Percentiles rank a stretch among this genome's conserved stretches.
Conservation (phyloP, 2,329 filamentous ascomycete species). For the Pyrenochaeta sp. region DNA sequence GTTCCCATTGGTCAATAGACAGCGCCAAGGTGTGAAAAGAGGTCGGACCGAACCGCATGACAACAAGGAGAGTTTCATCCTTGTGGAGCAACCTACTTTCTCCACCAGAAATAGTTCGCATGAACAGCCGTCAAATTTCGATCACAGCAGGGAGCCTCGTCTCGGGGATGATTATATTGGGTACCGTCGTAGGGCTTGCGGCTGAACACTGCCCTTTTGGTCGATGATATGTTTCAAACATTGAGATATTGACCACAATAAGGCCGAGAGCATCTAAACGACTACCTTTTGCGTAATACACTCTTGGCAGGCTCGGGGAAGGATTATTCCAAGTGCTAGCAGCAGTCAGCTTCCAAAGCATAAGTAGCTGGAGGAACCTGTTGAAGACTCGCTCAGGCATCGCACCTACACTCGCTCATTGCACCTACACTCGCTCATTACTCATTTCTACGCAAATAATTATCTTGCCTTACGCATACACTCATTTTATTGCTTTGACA, state of each 20-base stretch:
- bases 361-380: conserved; percentile 5
- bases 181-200: not conserved
- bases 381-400: no score
- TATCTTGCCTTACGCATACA: not conserved
- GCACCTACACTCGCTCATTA: not conserved
- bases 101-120: not conserved
- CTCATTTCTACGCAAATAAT: no score
- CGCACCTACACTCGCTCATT: not conserved
- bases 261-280: conserved; percentile 1
- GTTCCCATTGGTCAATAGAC: not conserved
- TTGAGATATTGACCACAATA: conserved; percentile 18
- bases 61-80: not conserved
- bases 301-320: no score
- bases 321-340: not conserved
- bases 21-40: not conserved
- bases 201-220: no score
- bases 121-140: no score
- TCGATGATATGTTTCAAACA: conserved; percentile 13
- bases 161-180: not conserved
- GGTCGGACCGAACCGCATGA: conserved; percentile 17
- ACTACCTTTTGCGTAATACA: not conserved
- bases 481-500: not conserved
- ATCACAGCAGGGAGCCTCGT: not conserved
- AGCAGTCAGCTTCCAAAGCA: not conserved
- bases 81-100: not conserved